These are phyloP conservation scores for Vitis labrusca DNA, from an alignment of 164 flowering plant species.

Conservation along the genomic window DNA sequence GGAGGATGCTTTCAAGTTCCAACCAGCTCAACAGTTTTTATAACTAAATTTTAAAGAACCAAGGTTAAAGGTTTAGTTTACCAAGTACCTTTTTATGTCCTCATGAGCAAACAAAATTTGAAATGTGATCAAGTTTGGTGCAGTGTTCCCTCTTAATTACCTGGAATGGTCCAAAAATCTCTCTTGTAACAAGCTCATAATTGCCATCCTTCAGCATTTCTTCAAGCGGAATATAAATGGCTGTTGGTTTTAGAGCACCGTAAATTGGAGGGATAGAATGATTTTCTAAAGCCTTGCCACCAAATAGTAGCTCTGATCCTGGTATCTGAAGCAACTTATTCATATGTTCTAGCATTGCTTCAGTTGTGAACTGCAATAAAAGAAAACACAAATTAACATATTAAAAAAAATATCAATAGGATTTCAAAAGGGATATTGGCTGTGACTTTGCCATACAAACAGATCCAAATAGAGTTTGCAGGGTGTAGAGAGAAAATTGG, in stretches of 20 bases:
- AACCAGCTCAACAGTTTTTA: too few species aligned
- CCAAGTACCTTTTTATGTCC: too few species aligned
- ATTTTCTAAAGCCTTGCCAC: conserved; percentile 78
- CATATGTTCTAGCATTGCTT: conserved; percentile 79
- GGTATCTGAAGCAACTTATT: conserved; percentile 74
- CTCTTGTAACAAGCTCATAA: conserved; percentile 80
- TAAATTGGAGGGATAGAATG: conserved; percentile 85
- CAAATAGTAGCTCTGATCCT: conserved; percentile 87
- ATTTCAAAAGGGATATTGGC: background rate
- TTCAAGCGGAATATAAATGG: conserved; percentile 79
- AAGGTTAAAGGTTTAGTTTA: too few species aligned
- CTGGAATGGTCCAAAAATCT: conserved; percentile 99
- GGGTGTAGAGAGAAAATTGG: background rate
- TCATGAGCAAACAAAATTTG: too few species aligned
- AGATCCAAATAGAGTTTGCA: background rate
- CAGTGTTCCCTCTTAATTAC: conserved; percentile 29
- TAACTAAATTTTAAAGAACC: too few species aligned
- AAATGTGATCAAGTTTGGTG: background rate
- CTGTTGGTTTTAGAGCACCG: conserved; percentile 95
- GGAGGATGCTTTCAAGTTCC: too few species aligned
- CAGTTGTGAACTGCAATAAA: conserved; percentile 72
- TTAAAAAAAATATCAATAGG: background rate
- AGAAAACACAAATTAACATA: background rate
- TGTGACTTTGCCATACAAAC: background rate
- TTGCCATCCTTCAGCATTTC: conserved; percentile 79